Percentiles rank a stretch among this genome's conserved stretches.
Conservation (phyloP, 345 rosid species). For the Hypericum perforatum region DNA sequence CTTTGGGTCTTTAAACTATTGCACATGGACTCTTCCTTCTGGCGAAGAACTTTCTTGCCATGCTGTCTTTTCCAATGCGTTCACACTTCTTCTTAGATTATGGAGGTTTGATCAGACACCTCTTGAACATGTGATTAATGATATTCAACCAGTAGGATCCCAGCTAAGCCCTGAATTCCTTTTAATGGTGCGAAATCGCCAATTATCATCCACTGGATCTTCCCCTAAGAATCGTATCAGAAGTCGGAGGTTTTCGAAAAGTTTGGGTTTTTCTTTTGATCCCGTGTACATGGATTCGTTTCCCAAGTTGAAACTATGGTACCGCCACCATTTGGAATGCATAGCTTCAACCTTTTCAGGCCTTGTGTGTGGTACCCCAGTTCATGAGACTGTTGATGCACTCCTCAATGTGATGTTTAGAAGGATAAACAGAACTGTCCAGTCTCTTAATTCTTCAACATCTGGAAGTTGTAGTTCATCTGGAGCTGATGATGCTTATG, state of each 20-base stretch:
- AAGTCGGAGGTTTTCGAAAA: constrained; percentile 42
- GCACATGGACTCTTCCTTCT: constrained; percentile 56
- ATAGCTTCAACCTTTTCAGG: constrained; percentile 74
- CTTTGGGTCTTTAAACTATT: constrained; percentile 68
- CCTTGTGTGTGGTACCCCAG: constrained; percentile 61
- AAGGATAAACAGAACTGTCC: constrained; percentile 52
- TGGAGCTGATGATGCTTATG: constrained; percentile 48
- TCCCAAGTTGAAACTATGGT: constrained; percentile 76
- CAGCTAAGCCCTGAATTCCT: constrained; percentile 71
- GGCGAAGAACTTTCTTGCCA: constrained; percentile 75
- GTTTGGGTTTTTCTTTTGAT: constrained; percentile 30
- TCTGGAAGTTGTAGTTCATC: constrained; percentile 72
- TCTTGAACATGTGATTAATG: constrained; percentile 58
- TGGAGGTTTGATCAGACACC: constrained; percentile 90
- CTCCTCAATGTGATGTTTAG: constrained; percentile 80
- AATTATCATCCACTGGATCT: constrained; percentile 48
- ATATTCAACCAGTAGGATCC: constrained; percentile 52
- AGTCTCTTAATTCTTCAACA: constrained; percentile 42
- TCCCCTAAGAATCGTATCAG: constrained; percentile 47
- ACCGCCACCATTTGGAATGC: constrained; percentile 77
- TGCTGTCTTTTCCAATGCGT: constrained; percentile 81
- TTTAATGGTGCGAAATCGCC: constrained; percentile 68
- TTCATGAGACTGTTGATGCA: constrained; percentile 76
- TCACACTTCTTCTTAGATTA: constrained; percentile 68
- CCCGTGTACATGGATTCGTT: constrained; percentile 78